Conservation (phyloP, 2,329 filamentous ascomycete species). For the Fusarium verticillioides region DNA sequence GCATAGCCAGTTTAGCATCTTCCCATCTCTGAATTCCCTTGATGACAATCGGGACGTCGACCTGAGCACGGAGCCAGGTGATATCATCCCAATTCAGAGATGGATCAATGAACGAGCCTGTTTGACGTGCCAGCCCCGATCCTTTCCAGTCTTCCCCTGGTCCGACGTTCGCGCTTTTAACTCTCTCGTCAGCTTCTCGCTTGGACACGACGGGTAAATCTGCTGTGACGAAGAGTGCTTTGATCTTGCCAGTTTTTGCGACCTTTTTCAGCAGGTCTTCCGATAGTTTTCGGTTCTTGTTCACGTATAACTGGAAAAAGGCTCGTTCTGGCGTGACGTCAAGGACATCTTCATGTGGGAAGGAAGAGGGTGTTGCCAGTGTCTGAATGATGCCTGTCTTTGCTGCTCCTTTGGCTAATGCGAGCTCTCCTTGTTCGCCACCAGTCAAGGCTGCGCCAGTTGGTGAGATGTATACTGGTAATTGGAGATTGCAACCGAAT, state of each 20-base stretch:
- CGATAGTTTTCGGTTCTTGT: conserved; percentile 64
- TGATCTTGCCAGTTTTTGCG: conserved; percentile 55
- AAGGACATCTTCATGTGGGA: conserved; percentile 65
- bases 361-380: conserved; percentile 71
- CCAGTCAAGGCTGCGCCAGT: conserved; percentile 33
- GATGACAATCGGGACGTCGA: conserved; percentile 67
- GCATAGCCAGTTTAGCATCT: conserved; percentile 70
- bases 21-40: conserved; percentile 76
- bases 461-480: conserved; percentile 40
- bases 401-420: conserved; percentile 30
- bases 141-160: conserved; percentile 63
- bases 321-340: conserved; percentile 14
- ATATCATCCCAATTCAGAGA: conserved; percentile 73
- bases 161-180: conserved; percentile 55
- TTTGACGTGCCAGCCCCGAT: conserved; percentile 63
- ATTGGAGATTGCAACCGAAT: conserved; percentile 34
- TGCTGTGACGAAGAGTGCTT: conserved; percentile 68
- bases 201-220: conserved; percentile 69
- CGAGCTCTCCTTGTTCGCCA: conserved; percentile 33
- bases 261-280: conserved; percentile 61
- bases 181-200: conserved; percentile 59
- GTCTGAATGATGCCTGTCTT: conserved; percentile 66
- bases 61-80: conserved; percentile 65
- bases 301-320: conserved; percentile 73
- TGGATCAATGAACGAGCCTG: conserved; percentile 68